Evolutionary conservation across 345 rosid species (phyloP).

Genomic region (Erucastrum elatum): DNA sequence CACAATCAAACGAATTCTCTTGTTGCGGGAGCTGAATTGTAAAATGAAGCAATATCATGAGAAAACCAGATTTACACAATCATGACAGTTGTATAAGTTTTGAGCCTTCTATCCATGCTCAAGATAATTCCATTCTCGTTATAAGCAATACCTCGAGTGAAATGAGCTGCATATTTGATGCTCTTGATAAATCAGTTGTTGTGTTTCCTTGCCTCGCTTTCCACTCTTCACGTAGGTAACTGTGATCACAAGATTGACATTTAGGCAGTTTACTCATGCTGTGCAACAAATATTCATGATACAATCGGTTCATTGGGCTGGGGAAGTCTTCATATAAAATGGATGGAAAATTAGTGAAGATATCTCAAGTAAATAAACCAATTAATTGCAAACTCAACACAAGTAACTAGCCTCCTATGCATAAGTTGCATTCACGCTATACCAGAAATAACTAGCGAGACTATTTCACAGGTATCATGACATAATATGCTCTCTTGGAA

Average conservation of each 20-base stretch:
- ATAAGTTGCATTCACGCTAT: not conserved
- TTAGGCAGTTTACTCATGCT: not conserved
- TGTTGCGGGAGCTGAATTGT: conserved; percentile 85
- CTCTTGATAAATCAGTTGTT: conserved; percentile 49
- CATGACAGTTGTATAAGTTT: not conserved
- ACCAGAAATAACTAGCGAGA: too few species aligned
- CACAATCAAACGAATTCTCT: conserved; percentile 90
- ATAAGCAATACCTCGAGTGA: conserved; percentile 69
- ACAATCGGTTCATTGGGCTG: not conserved
- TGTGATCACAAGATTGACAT: conserved; percentile 39
- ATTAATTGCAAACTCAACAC: not conserved
- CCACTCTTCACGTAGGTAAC: conserved; percentile 94
- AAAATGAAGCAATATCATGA: conserved; percentile 24
- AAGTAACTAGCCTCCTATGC: not conserved
- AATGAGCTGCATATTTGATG: conserved; percentile 61
- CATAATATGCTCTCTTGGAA: conserved; percentile 2
- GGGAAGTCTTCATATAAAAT: not conserved
- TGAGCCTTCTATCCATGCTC: not conserved
- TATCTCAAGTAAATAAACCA: not conserved
- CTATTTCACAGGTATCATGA: not conserved
- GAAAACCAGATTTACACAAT: conserved; percentile 6
- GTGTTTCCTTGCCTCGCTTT: conserved; percentile 61
- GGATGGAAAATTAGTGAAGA: not conserved
- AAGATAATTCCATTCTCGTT: conserved; percentile 25
- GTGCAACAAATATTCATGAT: conserved; percentile 10